Evolutionary conservation across 2,329 filamentous ascomycete species (phyloP), one percentile per base, ranked within the genome.

Genomic region (Aspergillus sp.): DNA sequence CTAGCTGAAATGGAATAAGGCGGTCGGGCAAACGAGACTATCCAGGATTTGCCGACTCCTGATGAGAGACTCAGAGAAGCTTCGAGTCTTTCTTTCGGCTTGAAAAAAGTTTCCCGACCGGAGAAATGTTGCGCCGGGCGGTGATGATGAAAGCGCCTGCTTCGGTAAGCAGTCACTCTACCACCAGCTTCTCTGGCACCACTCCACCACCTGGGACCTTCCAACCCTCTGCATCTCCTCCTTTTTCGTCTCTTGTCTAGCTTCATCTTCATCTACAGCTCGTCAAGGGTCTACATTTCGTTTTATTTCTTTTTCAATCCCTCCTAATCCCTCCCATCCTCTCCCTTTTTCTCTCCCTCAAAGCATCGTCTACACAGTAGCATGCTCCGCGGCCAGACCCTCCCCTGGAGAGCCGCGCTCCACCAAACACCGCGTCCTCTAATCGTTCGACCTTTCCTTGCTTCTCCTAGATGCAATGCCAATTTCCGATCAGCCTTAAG

Each of bases 371-470:
- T 42, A 53, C 49, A 58, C 43, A 53, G 48, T 60, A 76, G 69
- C 66, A 85, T 85, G 82, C 73, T 82, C 64, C 79, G 81, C 71
- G 75, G 78, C 59, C 79, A 81, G 67, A 78, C 76, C 54, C 67
- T 83, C 60, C 78, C 80, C 69, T 85, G 81, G 82, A 78, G 81
- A 71, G 70, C 73, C 66, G 79, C 78, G 57, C 71, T 80, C 59
- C 74, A 72, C 52, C 70, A 71, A 56, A 70, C 73, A 47, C 68
- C 70, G 57, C 70, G 68, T 43, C 64, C 65, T 47, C 49, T 67
- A 42, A 47, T 60, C 39, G 61, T 60, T 39, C 58, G 64, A 39
- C 59, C 65, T 40, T 54, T 62, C 38, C 48, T 64, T 36, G 48
- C 61, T 31, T 47, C 56, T 29, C 53, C 58, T 31, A 61, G 64